Evolutionary conservation across 306 rosid genomes (phyloP), one percentile per base, ranked within the genome.

Genomic region (Sicyos baderoa): DNA sequence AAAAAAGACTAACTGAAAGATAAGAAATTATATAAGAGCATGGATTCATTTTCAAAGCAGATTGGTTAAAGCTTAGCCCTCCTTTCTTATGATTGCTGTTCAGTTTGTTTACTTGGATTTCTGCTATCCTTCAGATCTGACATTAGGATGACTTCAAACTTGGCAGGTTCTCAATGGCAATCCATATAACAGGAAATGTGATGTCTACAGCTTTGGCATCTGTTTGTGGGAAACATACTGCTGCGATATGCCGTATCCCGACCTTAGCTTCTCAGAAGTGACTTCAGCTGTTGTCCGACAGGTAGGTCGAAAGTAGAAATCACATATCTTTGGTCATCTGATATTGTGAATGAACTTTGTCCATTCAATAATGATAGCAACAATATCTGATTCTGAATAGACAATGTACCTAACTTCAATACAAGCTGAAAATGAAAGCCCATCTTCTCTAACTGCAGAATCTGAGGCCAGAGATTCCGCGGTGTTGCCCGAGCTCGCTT

Each of bases 171-270:
- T 93, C 75, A 93, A 93, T 71, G 98, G 98, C 58, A 88, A 68
- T 76, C 94, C 98, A 54, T 93, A 93, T 83, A 93, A 93, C 61
- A 81, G 98, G 82, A 93, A 88, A 74, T 93, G 99, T 51, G 97
- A 93, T 64, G 99, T 93, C 70, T 93, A 86, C 77, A 88, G 99
- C 80, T 90, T 93, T 3, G 97, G 94, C 35, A 93, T 93, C 77
- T 93, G 97, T 87, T 80, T 90, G 80, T 93, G 99, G 97, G 97
- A 93, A 82, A 93, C 90, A 80, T 93, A 93, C 77, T 93, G 96
- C 79, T 93, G 99, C 52, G 96, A 93, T 84, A 90, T 93, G 99
- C 96, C 99, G 4, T 93, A 93, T 81, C 97, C 96, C 25, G 96
- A 90, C 82, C 99, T 93, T 75, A 93, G 91, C 67, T 93, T 93